phyloP scores from a whole-genome alignment of 2,329 filamentous ascomycete species.

The Hyphodiscus sp. region DNA sequence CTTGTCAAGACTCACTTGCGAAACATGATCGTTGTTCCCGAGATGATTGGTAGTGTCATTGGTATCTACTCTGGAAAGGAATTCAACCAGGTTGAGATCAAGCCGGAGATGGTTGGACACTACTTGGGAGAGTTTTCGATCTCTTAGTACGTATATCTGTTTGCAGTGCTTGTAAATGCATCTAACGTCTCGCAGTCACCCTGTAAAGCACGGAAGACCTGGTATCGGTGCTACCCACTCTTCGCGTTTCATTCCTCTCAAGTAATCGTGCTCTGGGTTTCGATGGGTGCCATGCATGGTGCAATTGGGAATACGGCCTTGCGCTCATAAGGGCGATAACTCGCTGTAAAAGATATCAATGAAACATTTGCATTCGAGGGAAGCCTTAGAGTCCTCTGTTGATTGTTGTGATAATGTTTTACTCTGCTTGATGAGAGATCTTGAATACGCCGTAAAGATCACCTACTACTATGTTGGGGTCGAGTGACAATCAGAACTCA shows the following conservation, averaged over 20 bases:
- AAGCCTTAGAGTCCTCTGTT: no score
- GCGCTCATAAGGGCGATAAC: constrained; percentile 14
- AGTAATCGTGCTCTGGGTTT: constrained; percentile 53
- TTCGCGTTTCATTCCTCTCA: constrained; percentile 99
- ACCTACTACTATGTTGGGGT: no score
- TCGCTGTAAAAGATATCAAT: constrained; percentile 17
- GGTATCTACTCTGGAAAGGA: constrained; percentile 99
- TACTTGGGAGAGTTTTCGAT: constrained; percentile 99
- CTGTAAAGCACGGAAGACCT: constrained; percentile 99
- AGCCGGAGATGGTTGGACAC: constrained; percentile 99
- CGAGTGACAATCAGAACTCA: no score
- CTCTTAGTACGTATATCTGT: constrained; percentile 74
- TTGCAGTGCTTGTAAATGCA: not conserved
- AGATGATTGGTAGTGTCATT: constrained; percentile 99
- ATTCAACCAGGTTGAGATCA: constrained; percentile 99
- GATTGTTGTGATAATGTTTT: no score
- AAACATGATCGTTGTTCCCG: constrained; percentile 99
- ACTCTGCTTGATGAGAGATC: no score
- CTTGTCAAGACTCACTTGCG: constrained; percentile 98
- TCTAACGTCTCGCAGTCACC: constrained; percentile 70
- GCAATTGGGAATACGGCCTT: constrained; percentile 17
- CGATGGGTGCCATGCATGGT: constrained; percentile 16
- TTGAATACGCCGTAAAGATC: no score
- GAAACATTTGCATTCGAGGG: constrained; percentile 4
- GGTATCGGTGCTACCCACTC: constrained; percentile 99